These are phyloP conservation scores for Pichia cactophila DNA, from an alignment of 1,139 yeast genomes.

Conservation along the genomic window DNA sequence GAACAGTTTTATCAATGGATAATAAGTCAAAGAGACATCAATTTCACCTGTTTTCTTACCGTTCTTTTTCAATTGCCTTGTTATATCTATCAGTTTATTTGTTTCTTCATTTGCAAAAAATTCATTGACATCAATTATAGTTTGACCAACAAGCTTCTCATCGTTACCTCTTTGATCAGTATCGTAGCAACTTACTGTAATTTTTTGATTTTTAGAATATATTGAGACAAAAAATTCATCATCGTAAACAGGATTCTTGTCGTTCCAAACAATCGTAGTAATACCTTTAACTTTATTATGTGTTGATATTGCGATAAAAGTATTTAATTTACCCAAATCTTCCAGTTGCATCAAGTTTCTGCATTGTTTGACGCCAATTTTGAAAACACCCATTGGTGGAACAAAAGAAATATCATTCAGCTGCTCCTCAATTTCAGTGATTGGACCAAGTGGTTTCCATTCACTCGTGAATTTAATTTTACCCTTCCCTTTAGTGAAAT, in stretches of 20 bases:
- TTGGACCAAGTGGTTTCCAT: constrained; percentile 68
- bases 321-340: constrained; percentile 64
- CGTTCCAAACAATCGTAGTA: constrained; percentile 44
- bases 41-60: constrained; percentile 39
- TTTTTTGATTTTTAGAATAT: constrained; percentile 51
- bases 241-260: constrained; percentile 50
- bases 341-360: constrained; percentile 52
- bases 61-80: constrained; percentile 7
- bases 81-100: constrained; percentile 9
- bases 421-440: constrained; percentile 37
- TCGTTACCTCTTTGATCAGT: constrained; percentile 53
- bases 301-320: constrained; percentile 52
- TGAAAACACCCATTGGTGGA: constrained; percentile 60
- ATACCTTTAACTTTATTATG: constrained; percentile 52
- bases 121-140: constrained; percentile 31
- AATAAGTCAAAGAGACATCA: constrained; percentile 28
- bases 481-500: constrained; percentile 42
- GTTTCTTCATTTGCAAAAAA: constrained; percentile 12
- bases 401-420: constrained; percentile 35
- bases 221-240: constrained; percentile 57
- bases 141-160: constrained; percentile 58
- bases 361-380: constrained; percentile 52
- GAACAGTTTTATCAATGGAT: constrained; percentile 54
- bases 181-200: constrained; percentile 55
- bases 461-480: constrained; percentile 44